Percentiles rank a stretch among this genome's conserved stretches.
Conservation (phyloP, 441 rosid species). For the Gossypium schwendimanii region DNA sequence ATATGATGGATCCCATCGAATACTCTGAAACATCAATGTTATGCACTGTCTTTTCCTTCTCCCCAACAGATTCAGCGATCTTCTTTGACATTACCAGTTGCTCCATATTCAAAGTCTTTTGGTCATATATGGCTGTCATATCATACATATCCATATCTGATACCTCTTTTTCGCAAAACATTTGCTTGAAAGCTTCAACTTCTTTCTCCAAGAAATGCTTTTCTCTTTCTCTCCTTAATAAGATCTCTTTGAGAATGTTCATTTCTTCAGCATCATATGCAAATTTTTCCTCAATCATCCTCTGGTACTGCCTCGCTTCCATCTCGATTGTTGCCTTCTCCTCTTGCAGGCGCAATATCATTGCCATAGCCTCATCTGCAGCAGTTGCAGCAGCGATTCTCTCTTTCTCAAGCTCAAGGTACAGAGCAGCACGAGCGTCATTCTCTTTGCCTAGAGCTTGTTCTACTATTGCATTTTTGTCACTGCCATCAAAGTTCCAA, state of each 20-base stretch:
- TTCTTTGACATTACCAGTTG: constrained; percentile 21
- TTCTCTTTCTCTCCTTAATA: constrained; percentile 73
- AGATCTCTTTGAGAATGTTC: constrained; percentile 75
- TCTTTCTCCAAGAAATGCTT: constrained; percentile 73
- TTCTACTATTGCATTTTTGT: constrained; percentile 32
- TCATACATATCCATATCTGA: constrained; percentile 29
- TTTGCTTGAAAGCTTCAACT: constrained; percentile 53
- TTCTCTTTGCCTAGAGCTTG: constrained; percentile 38
- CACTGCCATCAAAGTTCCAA: constrained; percentile 21
- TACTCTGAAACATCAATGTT: constrained; percentile 15
- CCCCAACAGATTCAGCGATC: constrained; percentile 19
- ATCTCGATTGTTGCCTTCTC: constrained; percentile 53
- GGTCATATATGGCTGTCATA: constrained; percentile 18
- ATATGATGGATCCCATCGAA: constrained; percentile 20
- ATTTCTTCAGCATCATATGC: constrained; percentile 73
- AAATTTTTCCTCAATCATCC: constrained; percentile 75
- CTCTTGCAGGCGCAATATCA: constrained; percentile 64
- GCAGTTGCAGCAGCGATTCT: constrained; percentile 73
- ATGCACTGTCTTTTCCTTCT: constrained; percentile 24
- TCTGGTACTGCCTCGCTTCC: constrained; percentile 73
- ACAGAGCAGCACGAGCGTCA: constrained; percentile 35
- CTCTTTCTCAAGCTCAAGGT: constrained; percentile 71
- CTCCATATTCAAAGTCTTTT: constrained; percentile 24
- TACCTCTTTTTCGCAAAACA: constrained; percentile 40
- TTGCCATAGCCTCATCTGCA: constrained; percentile 69